These are phyloP conservation scores for Basipetospora chlamydospora DNA, from an alignment of 2,329 filamentous ascomycete species.

Conservation along the genomic window DNA sequence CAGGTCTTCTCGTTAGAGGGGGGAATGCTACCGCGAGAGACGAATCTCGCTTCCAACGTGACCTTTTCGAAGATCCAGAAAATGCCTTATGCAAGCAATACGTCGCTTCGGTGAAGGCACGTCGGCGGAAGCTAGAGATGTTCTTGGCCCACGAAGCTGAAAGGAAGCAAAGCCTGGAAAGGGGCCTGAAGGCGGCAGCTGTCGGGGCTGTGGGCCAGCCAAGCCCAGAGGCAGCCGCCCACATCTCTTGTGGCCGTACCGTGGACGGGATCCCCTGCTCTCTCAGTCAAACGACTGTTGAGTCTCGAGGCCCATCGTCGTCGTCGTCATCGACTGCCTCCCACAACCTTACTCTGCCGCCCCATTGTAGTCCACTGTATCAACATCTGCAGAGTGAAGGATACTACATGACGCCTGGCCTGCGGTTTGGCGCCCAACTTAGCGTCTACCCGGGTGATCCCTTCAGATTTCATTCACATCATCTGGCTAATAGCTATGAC, in stretches of 20 bases:
- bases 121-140: too few relatives aligned
- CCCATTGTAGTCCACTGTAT: not conserved
- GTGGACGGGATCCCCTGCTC: too few relatives aligned
- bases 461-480: slow-evolving; percentile 88
- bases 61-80: slow-evolving; percentile 44
- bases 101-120: too few relatives aligned
- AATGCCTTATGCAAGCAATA: slow-evolving; percentile 45
- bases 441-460: slow-evolving; percentile 93
- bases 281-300: not conserved
- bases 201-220: too few relatives aligned
- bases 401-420: slow-evolving; percentile 80
- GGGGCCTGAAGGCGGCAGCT: too few relatives aligned
- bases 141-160: too few relatives aligned
- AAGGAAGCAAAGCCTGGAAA: too few relatives aligned
- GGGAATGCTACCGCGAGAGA: slow-evolving; percentile 75
- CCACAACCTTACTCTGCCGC: too few relatives aligned
- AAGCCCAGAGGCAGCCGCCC: too few relatives aligned
- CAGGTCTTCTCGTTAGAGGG: slow-evolving; percentile 62
- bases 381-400: slow-evolving; percentile 5
- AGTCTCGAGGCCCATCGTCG: too few relatives aligned
- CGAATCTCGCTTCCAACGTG: slow-evolving; percentile 56
- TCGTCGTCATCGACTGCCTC: too few relatives aligned
- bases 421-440: slow-evolving; percentile 90
- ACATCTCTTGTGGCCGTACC: too few relatives aligned
- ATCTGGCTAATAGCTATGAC: slow-evolving; percentile 67